Conservation (phyloP, 306 rosid species). For the Canavalia ensiformis region DNA sequence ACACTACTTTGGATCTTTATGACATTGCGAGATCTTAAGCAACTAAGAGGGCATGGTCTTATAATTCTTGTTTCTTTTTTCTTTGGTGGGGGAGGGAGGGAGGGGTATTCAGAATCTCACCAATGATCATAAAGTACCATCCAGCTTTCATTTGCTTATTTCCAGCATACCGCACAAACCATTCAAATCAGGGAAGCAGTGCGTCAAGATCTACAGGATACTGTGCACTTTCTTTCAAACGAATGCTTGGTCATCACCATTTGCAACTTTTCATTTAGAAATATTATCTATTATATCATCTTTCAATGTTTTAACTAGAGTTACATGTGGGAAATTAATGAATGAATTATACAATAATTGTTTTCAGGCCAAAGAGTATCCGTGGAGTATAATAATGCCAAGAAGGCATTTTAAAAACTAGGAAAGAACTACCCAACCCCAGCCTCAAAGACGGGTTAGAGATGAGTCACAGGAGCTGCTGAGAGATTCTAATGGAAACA, state of each 20-base stretch:
- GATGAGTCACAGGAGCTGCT: slow-evolving; percentile 82
- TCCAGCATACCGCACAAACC: slow-evolving; percentile 31
- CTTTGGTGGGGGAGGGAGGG: too few relatives aligned
- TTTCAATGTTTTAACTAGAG: slow-evolving; percentile 28
- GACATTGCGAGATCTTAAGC: too few relatives aligned
- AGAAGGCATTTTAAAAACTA: slow-evolving; percentile 24
- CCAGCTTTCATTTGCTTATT: slow-evolving; percentile 19
- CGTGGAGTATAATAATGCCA: slow-evolving; percentile 47
- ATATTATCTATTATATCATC: not conserved
- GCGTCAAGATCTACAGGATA: slow-evolving; percentile 18
- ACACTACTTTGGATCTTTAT: not conserved
- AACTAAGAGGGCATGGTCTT: not conserved
- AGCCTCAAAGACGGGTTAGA: slow-evolving; percentile 24
- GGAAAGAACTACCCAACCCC: slow-evolving; percentile 34
- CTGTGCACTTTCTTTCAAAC: slow-evolving; percentile 30
- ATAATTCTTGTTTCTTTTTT: not conserved
- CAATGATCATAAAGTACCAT: slow-evolving; percentile 34
- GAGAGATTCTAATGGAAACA: slow-evolving; percentile 89
- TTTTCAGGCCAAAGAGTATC: not conserved
- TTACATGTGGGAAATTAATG: slow-evolving; percentile 43
- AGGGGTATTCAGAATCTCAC: not conserved
- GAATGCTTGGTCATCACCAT: slow-evolving; percentile 37
- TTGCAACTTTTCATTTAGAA: slow-evolving; percentile 34
- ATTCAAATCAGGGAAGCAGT: slow-evolving; percentile 28
- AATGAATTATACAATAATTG: slow-evolving; percentile 13